A percentile compares a stretch with the other conserved stretches of the same genome.
Conservation (phyloP, 129 eudicot species). For the Centaurea solstitialis region DNA sequence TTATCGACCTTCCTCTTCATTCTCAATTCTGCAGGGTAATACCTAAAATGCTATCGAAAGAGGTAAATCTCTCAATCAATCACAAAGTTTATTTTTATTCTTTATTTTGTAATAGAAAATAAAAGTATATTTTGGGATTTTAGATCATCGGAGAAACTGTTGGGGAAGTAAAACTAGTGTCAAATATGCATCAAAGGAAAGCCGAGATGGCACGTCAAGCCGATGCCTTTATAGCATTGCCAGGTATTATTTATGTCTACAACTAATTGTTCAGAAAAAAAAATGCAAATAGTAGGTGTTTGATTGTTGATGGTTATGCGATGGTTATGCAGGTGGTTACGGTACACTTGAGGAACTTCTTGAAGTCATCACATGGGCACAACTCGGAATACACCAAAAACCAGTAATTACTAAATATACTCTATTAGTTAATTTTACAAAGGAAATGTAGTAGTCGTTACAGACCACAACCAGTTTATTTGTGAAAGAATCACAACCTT, state of each 20-base stretch:
- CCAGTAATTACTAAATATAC: slow-evolving; percentile 56
- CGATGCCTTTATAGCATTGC: slow-evolving; percentile 90
- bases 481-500: not conserved
- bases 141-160: slow-evolving; percentile 75
- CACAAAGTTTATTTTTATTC: not conserved
- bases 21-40: slow-evolving; percentile 54
- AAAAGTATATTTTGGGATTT: not conserved
- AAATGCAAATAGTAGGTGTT: not conserved
- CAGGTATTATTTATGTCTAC: slow-evolving; percentile 42
- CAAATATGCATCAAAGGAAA: slow-evolving; percentile 88
- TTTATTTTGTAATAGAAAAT: not conserved
- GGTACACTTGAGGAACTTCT: slow-evolving; percentile 92
- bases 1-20: not conserved
- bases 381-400: slow-evolving; percentile 85
- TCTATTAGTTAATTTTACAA: not conserved
- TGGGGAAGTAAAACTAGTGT: slow-evolving; percentile 81
- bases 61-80: slow-evolving; percentile 41
- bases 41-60: slow-evolving; percentile 75
- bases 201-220: slow-evolving; percentile 98
- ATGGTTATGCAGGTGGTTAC: slow-evolving; percentile 62
- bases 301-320: not conserved
- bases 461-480: not conserved
- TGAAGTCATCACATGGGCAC: slow-evolving; percentile 99
- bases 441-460: not conserved
- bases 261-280: not conserved